Conservation (phyloP, 2,329 filamentous ascomycete species). For the Myriosclerotinia duriaeana region DNA sequence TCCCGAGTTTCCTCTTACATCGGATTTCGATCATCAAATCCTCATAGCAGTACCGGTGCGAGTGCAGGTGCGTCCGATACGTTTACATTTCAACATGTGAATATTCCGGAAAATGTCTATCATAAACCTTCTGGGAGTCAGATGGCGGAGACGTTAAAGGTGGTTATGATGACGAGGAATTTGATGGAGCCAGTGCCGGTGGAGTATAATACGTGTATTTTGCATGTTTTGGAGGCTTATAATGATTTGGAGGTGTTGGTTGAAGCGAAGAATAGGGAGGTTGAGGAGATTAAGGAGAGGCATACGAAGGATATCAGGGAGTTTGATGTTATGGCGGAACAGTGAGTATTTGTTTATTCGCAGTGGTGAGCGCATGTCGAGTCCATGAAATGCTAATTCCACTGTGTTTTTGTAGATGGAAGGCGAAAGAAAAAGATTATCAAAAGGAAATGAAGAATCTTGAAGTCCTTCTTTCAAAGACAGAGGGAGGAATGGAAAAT, state of each 20-base stretch:
- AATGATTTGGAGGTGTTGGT: conserved; percentile 32
- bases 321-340: conserved; percentile 34
- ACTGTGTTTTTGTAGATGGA: conserved; percentile 27
- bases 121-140: conserved; percentile 39
- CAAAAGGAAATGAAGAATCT: conserved; percentile 38
- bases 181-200: conserved; percentile 34
- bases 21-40: conserved; percentile 25
- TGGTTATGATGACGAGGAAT: conserved; percentile 40
- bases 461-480: conserved; percentile 38
- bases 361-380: not conserved
- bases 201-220: conserved; percentile 39
- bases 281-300: conserved; percentile 34
- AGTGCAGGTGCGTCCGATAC: conserved; percentile 26
- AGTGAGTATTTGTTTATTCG: conserved; percentile 6
- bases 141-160: conserved; percentile 39
- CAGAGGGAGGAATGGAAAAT: conserved; percentile 38
- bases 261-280: conserved; percentile 28
- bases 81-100: conserved; percentile 29
- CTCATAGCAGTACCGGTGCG: conserved; percentile 18
- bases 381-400: not conserved
- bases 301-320: conserved; percentile 36
- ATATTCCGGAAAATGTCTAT: conserved; percentile 34
- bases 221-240: conserved; percentile 40
- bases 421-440: conserved; percentile 37
- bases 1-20: conserved; percentile 36